Conservation (phyloP, 2,329 filamentous ascomycete genomes). For the Ciborinia camelliae region DNA sequence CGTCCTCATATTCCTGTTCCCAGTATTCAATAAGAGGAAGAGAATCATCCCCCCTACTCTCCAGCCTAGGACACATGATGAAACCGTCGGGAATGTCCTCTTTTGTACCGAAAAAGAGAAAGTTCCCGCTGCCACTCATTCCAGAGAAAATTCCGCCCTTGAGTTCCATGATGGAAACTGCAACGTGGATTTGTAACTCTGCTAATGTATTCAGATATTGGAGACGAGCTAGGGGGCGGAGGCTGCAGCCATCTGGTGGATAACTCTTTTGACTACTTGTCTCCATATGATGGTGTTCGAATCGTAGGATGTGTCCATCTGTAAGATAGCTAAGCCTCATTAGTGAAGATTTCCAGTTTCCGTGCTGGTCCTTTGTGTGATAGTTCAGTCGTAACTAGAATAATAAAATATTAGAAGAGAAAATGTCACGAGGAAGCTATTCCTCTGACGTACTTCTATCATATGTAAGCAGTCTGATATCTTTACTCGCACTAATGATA, state of each 20-base stretch:
- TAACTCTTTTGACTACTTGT: too few species aligned
- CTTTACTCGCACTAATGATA: background rate
- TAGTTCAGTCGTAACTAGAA: background rate
- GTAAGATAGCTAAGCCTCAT: background rate
- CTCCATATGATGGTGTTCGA: background rate
- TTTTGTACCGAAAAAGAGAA: background rate
- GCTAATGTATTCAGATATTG: background rate
- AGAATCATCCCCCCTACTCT: background rate
- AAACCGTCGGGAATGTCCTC: constrained; percentile 2
- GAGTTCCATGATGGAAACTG: background rate
- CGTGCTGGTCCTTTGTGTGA: background rate
- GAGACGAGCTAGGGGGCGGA: background rate
- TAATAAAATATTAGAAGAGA: background rate
- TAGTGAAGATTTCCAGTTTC: background rate
- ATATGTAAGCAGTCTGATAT: background rate
- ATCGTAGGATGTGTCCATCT: constrained; percentile 2
- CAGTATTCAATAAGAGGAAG: background rate
- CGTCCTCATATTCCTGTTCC: background rate
- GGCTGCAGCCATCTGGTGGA: too few species aligned
- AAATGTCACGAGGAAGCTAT: background rate
- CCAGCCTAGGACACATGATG: constrained; percentile 1
- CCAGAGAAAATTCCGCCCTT: background rate
- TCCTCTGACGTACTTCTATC: background rate
- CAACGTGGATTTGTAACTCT: background rate
- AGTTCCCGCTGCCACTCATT: too few species aligned